Conservation (phyloP, 805 yeast species). For the Nakazawaea ambrosiae region DNA sequence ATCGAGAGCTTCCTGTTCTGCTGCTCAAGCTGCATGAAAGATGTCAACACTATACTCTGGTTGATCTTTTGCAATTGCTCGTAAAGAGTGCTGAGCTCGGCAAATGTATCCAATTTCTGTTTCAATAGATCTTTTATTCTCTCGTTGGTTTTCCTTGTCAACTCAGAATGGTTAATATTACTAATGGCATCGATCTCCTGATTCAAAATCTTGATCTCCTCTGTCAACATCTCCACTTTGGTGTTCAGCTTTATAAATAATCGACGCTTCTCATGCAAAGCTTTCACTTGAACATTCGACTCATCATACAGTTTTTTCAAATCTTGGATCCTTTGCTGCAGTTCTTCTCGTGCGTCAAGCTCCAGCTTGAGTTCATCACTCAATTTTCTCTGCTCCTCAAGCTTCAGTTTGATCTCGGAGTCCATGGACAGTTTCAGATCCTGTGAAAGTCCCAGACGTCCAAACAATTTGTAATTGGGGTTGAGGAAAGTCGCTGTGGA, state of each 20-base stretch:
- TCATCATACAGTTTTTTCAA: background rate
- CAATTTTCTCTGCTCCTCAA: slow-evolving; percentile 6
- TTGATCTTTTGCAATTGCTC: slow-evolving; percentile 19
- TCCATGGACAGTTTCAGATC: slow-evolving; percentile 16
- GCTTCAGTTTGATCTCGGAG: background rate
- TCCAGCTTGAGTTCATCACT: slow-evolving; percentile 4
- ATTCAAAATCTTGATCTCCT: slow-evolving; percentile 26
- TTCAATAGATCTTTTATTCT: slow-evolving; percentile 23
- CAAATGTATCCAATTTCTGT: slow-evolving; percentile 19
- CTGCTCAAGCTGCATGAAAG: slow-evolving; percentile 29
- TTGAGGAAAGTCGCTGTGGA: slow-evolving; percentile 27
- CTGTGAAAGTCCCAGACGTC: slow-evolving; percentile 23
- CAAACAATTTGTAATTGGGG: slow-evolving; percentile 25
- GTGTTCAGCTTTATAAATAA: slow-evolving; percentile 17
- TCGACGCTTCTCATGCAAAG: slow-evolving; percentile 16
- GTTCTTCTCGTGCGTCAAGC: background rate
- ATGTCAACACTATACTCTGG: slow-evolving; percentile 18
- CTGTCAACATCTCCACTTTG: slow-evolving; percentile 22
- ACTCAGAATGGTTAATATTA: slow-evolving; percentile 17
- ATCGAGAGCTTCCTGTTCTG: slow-evolving; percentile 29
- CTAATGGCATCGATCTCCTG: slow-evolving; percentile 35
- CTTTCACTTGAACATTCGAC: slow-evolving; percentile 7
- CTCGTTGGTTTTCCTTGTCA: slow-evolving; percentile 9
- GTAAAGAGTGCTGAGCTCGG: slow-evolving; percentile 16
- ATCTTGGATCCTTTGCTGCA: background rate